Percentiles rank a stretch among this genome's conserved stretches.
These are phyloP conservation scores for Tolypocladium amazonense DNA, from an alignment of 2,329 filamentous ascomycete genomes.

Conservation along the genomic window DNA sequence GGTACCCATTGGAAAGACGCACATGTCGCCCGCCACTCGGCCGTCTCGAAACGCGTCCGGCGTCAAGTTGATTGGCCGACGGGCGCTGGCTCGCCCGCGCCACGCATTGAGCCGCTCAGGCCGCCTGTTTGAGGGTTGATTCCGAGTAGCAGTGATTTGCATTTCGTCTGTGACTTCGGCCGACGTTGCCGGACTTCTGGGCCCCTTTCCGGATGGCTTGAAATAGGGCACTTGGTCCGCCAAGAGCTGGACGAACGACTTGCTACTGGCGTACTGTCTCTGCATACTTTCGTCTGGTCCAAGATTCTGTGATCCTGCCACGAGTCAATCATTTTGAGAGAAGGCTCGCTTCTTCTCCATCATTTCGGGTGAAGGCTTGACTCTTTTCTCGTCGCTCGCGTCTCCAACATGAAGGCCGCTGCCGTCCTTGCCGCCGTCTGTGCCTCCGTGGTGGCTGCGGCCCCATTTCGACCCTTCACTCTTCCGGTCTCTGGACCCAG, in stretches of 20 bases:
- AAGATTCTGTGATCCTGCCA: background rate
- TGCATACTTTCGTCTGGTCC: background rate
- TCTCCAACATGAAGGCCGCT: slow-evolving; percentile 11
- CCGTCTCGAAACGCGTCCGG: background rate
- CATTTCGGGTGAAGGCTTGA: background rate
- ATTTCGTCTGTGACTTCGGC: background rate
- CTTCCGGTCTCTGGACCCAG: background rate
- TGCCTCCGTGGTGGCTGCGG: slow-evolving; percentile 9
- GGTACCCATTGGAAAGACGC: background rate
- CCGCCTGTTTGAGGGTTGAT: background rate
- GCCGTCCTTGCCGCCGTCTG: slow-evolving; percentile 9
- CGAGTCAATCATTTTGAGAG: background rate
- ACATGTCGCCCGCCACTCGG: background rate
- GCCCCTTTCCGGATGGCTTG: background rate
- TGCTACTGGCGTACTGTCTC: background rate
- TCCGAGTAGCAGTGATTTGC: background rate
- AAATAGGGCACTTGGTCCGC: background rate
- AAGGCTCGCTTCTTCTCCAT: no score
- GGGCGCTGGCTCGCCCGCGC: background rate
- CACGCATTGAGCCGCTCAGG: background rate
- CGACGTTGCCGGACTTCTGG: no score
- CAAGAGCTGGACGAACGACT: no score
- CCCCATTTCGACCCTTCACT: slow-evolving; percentile 8
- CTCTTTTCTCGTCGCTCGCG: background rate
- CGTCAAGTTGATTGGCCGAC: background rate